phyloP scores from a whole-genome alignment of 495 filamentous ascomycete species.

The Friedmanniomyces simplex region DNA sequence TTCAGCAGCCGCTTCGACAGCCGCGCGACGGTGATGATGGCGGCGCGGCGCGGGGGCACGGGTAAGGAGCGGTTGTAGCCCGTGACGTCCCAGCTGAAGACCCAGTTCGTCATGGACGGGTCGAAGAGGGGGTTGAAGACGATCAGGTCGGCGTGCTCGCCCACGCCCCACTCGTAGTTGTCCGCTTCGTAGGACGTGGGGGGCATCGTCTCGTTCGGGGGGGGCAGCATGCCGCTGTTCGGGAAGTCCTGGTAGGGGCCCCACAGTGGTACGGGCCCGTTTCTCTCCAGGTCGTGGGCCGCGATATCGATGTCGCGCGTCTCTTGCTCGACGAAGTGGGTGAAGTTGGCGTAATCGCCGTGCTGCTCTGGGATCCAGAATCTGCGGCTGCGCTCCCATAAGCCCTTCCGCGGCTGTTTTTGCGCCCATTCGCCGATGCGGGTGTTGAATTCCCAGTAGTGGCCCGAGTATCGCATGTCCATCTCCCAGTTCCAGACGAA shows the following conservation, averaged over 20 bases:
- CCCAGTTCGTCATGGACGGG: conserved; percentile 33
- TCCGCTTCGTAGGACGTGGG: conserved; percentile 37
- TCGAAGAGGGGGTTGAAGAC: conserved; percentile 42
- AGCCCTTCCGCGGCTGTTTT: conserved; percentile 43
- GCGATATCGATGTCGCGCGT: conserved; percentile 17
- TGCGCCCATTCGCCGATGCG: conserved; percentile 39
- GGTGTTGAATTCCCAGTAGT: conserved; percentile 46
- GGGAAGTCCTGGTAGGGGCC: conserved; percentile 30
- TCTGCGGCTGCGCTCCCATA: conserved; percentile 39
- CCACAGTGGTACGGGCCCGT: conserved; percentile 37
- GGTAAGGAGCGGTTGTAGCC: conserved; percentile 32
- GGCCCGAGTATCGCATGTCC: conserved; percentile 47
- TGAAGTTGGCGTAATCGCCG: conserved; percentile 37
- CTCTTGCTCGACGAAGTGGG: conserved; percentile 35
- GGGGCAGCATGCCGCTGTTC: conserved; percentile 25
- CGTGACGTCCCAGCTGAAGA: conserved; percentile 35
- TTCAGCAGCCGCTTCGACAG: conserved; percentile 31
- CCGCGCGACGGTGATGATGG: conserved; percentile 35
- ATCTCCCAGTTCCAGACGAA: conserved; percentile 55
- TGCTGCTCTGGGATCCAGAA: conserved; percentile 40
- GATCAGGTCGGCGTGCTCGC: conserved; percentile 48
- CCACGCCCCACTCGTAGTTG: conserved; percentile 48
- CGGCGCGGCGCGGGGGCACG: conserved; percentile 31
- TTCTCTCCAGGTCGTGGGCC: conserved; percentile 16
- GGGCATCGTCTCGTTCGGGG: conserved; percentile 36